These are phyloP conservation scores for Penicillium griseofulvum DNA, from an alignment of 2,329 filamentous ascomycete genomes.

Conservation along the genomic window DNA sequence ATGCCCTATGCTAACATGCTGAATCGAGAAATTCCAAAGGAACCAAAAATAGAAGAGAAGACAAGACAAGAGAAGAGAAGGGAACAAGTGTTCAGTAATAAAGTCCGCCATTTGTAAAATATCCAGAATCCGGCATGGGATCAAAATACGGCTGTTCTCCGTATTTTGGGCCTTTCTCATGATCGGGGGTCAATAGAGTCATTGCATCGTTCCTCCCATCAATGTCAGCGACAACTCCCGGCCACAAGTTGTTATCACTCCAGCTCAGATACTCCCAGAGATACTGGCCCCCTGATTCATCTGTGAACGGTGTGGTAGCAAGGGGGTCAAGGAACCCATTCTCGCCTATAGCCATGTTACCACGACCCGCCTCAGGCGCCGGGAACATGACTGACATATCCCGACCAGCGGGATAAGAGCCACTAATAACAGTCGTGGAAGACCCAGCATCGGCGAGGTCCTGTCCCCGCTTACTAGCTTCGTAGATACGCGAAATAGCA, in stretches of 20 bases:
- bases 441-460: constrained; percentile 10
- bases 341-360: constrained; percentile 18
- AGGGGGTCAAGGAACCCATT: constrained; percentile 26
- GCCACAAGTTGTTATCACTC: constrained; percentile 37
- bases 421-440: constrained; percentile 9
- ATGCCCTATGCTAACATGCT: constrained; percentile 9
- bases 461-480: constrained; percentile 47
- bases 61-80: neutral
- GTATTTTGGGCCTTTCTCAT: constrained; percentile 29
- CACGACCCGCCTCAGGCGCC: constrained; percentile 19
- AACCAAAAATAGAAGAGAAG: neutral
- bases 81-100: constrained; percentile 22
- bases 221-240: constrained; percentile 24
- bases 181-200: constrained; percentile 25
- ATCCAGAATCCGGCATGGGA: constrained; percentile 25
- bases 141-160: constrained; percentile 19
- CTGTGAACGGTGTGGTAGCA: constrained; percentile 22
- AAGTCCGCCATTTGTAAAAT: constrained; percentile 25
- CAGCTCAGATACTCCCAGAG: constrained; percentile 41
- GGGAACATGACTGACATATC: constrained; percentile 16
- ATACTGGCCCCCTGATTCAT: constrained; percentile 32
- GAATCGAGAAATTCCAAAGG: neutral
- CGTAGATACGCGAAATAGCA: constrained; percentile 63
- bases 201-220: constrained; percentile 24
- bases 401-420: constrained; percentile 17